A percentile compares a stretch with the other conserved stretches of the same genome.
phyloP scores from a whole-genome alignment of 1,284 basidiomycete species.

The Vanrija pseudolonga region DNA sequence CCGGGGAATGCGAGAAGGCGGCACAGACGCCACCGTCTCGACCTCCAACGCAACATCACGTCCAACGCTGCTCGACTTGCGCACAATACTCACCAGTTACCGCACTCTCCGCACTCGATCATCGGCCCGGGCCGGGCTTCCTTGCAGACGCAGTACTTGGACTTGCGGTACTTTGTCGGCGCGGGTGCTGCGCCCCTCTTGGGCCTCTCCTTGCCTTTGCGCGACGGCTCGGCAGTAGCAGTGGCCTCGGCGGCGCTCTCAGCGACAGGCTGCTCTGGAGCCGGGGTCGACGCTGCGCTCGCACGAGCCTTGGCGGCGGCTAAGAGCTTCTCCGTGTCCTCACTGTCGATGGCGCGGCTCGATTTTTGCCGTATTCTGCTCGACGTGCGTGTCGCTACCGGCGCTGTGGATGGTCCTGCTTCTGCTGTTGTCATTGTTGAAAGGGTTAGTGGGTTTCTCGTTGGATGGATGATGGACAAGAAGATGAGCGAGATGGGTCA shows the following conservation, averaged over 20 bases:
- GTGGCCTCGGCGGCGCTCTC: neutral
- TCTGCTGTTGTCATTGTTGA: neutral
- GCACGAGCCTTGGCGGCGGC: conserved; percentile 1
- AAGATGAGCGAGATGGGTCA: no score
- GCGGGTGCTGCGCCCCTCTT: neutral
- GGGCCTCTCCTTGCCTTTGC: conserved; percentile 21
- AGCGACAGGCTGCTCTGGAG: neutral
- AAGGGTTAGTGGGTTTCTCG: no score
- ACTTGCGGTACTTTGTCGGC: conserved; percentile 9
- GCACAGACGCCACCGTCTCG: neutral
- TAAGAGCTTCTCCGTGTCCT: conserved; percentile 26
- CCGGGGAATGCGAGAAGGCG: no score
- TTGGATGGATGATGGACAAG: no score
- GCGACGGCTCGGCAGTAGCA: neutral
- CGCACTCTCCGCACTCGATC: conserved; percentile 45
- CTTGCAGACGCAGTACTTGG: conserved; percentile 37
- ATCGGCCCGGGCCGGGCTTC: conserved; percentile 31
- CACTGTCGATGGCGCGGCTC: conserved; percentile 26
- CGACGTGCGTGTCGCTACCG: conserved; percentile 16
- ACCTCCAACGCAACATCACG: no score
- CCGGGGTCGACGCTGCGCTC: neutral
- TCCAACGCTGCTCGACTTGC: neutral
- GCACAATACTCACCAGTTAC: conserved; percentile 35
- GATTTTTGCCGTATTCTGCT: conserved; percentile 26
- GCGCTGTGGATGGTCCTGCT: neutral